Percentiles rank a stretch among this genome's conserved stretches.
Conservation (phyloP, 768 basidiomycete genomes). For the Trichaptum fuscoviolaceum region DNA sequence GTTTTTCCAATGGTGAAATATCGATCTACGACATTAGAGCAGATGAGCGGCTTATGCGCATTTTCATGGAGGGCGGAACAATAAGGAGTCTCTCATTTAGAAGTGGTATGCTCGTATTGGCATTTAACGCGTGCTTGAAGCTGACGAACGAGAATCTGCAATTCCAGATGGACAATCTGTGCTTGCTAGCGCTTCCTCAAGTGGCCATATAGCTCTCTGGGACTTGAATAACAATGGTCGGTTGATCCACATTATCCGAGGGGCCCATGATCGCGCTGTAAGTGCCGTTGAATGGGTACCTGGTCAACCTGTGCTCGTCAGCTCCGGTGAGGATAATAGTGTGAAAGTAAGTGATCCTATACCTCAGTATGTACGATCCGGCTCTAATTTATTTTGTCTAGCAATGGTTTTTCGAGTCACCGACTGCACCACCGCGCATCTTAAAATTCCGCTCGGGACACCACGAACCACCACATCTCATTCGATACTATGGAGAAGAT, state of each 20-base stretch:
- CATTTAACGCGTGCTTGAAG: not conserved
- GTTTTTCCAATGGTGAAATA: slow-evolving; percentile 82
- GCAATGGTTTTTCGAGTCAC: slow-evolving; percentile 99
- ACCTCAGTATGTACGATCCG: not conserved
- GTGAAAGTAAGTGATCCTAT: slow-evolving; percentile 61
- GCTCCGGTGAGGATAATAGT: slow-evolving; percentile 90
- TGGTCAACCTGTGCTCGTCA: slow-evolving; percentile 86
- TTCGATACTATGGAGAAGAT: slow-evolving; percentile 95
- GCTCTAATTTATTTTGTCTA: slow-evolving; percentile 25
- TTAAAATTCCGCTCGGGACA: slow-evolving; percentile 93
- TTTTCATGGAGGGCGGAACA: slow-evolving; percentile 87
- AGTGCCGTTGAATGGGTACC: slow-evolving; percentile 87
- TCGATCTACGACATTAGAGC: slow-evolving; percentile 86
- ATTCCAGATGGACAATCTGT: slow-evolving; percentile 76
- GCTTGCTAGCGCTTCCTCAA: slow-evolving; percentile 80
- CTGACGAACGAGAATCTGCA: not conserved
- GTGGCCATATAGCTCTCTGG: slow-evolving; percentile 90
- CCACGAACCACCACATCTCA: slow-evolving; percentile 82
- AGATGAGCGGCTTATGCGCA: slow-evolving; percentile 82
- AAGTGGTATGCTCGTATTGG: slow-evolving; percentile 54
- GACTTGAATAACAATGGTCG: slow-evolving; percentile 81
- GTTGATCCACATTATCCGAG: slow-evolving; percentile 77
- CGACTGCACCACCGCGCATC: slow-evolving; percentile 76
- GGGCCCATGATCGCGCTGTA: slow-evolving; percentile 85
- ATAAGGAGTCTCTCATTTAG: slow-evolving; percentile 78